A percentile compares a stretch with the other conserved stretches of the same genome.
phyloP scores from a whole-genome alignment of 495 filamentous ascomycete genomes.

The Tuber umbilicatum region DNA sequence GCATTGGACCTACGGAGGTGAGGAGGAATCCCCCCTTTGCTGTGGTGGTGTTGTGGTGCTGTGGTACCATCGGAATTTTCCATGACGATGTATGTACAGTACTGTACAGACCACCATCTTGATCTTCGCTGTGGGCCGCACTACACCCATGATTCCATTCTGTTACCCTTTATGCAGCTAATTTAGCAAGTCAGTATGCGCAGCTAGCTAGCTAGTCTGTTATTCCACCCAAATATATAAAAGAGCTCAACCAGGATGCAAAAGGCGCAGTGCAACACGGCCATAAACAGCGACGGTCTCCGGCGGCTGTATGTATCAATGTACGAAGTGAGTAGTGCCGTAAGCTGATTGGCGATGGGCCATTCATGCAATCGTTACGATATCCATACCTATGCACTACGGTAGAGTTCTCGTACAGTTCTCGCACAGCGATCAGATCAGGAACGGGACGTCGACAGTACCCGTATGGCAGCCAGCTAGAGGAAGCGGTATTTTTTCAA shows the following conservation, averaged over 20 bases:
- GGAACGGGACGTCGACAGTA: background rate
- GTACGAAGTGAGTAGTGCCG: background rate
- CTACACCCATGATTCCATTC: background rate
- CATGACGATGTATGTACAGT: background rate
- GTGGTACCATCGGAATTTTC: background rate
- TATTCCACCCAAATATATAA: background rate
- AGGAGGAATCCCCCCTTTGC: background rate
- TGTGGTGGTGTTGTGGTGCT: background rate
- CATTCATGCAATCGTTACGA: background rate
- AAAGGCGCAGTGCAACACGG: background rate
- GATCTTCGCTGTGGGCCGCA: background rate
- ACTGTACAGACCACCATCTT: background rate
- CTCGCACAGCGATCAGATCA: background rate
- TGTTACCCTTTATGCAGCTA: background rate
- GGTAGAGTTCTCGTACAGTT: too few species aligned
- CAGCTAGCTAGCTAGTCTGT: background rate
- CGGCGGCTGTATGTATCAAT: background rate
- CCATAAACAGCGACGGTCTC: background rate
- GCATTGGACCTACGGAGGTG: background rate
- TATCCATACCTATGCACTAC: background rate
- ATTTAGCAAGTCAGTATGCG: background rate
- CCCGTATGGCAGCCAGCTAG: background rate
- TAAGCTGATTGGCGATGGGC: background rate
- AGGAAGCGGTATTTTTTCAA: background rate
- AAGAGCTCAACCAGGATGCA: background rate